Base-by-base conservation (phyloP, 768 basidiomycete species). In the Phaeolepiota aurea region DNA sequence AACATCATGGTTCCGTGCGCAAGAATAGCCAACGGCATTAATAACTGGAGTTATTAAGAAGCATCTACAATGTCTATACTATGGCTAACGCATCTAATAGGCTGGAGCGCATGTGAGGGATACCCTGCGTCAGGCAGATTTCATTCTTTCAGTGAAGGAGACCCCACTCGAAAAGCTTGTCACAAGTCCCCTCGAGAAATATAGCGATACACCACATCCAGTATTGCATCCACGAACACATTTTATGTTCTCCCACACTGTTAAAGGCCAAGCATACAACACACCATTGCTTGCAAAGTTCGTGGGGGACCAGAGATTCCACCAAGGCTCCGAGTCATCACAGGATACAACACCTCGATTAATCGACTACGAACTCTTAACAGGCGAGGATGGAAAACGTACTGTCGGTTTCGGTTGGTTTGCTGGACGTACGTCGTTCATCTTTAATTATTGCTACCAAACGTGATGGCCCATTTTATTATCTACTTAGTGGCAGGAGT, bases 371-470 rank as follows among this genome's bases (percentile, higher is more conserved):
- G 92, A 96, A 53, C 73, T 92, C 2, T 61, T 96, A 18, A 83
- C 77, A 2, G 72, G 69, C 25, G 56, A 56, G 2, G 48, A 38
- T 18, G 85, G 82, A 3, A 84, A 84, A 56, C 67, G 92, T 15
- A 85, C 83, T 0, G 87, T 92, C 13, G 90, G 82, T 0, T 94
- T 96, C 63, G 92, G 91, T 1, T 91, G 82, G 80, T 89, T 83
- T 50, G 92, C 92, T 0, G 92, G 92, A 59, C 84, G 87, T 88
- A 44, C 38, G 76, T 32, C 19, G 42, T 19, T n/a, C n/a, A n/a
- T n/a, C n/a, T n/a, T n/a, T n/a, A n/a, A n/a, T n/a, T n/a, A n/a
- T n/a, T n/a, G n/a, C n/a, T n/a, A n/a, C n/a, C n/a, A n/a, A n/a
- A n/a, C n/a, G n/a, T n/a, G n/a, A n/a, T n/a, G n/a, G n/a, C n/a